A percentile compares a stretch with the other conserved stretches of the same genome.
Conservation (phyloP, 768 basidiomycete genomes). For the Strobilomyces dryophilus region DNA sequence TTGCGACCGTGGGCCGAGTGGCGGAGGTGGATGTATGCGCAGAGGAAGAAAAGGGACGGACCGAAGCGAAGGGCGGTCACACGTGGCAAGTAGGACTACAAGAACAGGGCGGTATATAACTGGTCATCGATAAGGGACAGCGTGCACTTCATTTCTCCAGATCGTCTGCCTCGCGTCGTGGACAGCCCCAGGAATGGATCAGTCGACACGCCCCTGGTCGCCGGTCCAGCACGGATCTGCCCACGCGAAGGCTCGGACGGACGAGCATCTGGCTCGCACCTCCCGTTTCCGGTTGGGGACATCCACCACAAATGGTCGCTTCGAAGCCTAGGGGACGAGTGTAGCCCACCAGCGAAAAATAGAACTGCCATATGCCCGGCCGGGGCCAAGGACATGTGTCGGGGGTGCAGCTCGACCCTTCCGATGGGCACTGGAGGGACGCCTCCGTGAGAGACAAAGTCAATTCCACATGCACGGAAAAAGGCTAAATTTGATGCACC, state of each 20-base stretch:
- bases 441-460: constrained; percentile 24
- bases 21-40: constrained; percentile 12
- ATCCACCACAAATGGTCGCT: no score
- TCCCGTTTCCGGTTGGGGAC: constrained; percentile 36
- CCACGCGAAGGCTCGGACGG: constrained; percentile 54
- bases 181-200: constrained; percentile 17
- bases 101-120: constrained; percentile 13
- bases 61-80: constrained; percentile 11
- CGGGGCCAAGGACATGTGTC: constrained; percentile 9
- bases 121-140: constrained; percentile 24
- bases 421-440: background rate
- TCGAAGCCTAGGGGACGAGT: constrained; percentile 4
- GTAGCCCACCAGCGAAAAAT: constrained; percentile 56
- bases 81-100: constrained; percentile 9
- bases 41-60: background rate
- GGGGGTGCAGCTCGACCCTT: constrained; percentile 37
- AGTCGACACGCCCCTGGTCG: constrained; percentile 42
- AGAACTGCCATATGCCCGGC: constrained; percentile 34
- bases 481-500: constrained; percentile 15
- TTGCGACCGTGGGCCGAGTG: constrained; percentile 4
- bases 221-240: constrained; percentile 46
- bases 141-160: constrained; percentile 31
- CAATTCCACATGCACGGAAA: constrained; percentile 16
- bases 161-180: constrained; percentile 11
- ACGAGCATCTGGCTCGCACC: constrained; percentile 43